A percentile compares a stretch with the other conserved stretches of the same genome.
Conservation (phyloP, 148 eudicot genomes). For the Gaultheria prostrata region DNA sequence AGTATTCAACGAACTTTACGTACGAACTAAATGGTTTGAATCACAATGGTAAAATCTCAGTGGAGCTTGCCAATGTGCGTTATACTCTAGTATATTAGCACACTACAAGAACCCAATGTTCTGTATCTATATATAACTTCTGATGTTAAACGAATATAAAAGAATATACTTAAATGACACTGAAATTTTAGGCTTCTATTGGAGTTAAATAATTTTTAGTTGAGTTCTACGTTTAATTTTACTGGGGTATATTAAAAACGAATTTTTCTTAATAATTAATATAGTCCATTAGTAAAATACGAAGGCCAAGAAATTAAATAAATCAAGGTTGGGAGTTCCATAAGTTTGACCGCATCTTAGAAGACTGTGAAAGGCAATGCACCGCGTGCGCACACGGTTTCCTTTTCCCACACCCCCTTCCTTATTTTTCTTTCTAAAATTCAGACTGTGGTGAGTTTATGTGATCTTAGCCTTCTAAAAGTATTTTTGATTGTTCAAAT, state of each 20-base stretch:
- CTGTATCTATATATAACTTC: too few relatives aligned
- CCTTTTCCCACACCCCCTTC: conserved; percentile 12
- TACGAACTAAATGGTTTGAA: too few relatives aligned
- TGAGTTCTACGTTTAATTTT: not conserved
- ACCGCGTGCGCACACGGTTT: conserved; percentile 10
- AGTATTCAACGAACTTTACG: too few relatives aligned
- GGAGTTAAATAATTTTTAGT: not conserved
- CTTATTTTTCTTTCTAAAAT: not conserved
- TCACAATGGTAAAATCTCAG: too few relatives aligned
- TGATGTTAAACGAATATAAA: not conserved
- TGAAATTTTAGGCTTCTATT: not conserved
- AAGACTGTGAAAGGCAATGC: conserved; percentile 12
- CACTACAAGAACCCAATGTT: too few relatives aligned
- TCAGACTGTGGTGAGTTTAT: too few relatives aligned
- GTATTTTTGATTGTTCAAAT: too few relatives aligned
- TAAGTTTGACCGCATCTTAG: conserved; percentile 21
- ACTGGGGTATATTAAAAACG: not conserved
- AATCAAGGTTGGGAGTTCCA: not conserved
- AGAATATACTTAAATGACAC: not conserved
- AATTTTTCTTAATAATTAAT: not conserved
- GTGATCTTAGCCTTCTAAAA: too few relatives aligned
- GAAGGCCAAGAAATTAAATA: not conserved
- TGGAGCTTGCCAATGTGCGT: too few relatives aligned
- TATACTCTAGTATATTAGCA: too few relatives aligned
- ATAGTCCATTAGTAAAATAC: not conserved